phyloP scores from a whole-genome alignment of 2,329 filamentous ascomycete species.

The Orbilia quercus region DNA sequence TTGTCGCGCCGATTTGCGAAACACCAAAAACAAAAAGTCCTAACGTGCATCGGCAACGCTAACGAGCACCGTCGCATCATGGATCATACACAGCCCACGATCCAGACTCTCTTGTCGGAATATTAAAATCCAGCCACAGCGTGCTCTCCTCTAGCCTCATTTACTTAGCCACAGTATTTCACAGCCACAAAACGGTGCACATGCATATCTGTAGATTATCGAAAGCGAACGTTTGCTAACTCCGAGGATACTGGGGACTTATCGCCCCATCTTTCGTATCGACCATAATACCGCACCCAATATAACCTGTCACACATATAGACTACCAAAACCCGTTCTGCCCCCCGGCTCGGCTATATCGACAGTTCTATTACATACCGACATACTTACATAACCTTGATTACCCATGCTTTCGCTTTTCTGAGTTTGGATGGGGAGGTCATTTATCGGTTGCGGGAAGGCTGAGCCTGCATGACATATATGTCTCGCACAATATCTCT shows the following conservation, averaged over 20 bases:
- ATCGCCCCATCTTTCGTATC: no score
- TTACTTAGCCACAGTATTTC: neutral
- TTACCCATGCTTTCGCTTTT: neutral
- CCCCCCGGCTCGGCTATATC: no score
- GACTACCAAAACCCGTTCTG: neutral
- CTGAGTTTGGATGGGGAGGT: neutral
- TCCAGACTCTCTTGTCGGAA: conserved; percentile 32
- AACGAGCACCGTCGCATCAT: conserved; percentile 15
- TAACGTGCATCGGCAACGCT: neutral
- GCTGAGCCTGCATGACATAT: conserved; percentile 20
- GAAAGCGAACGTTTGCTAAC: conserved; percentile 1
- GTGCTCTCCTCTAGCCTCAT: conserved; percentile 37
- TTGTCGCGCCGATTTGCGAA: conserved; percentile 5
- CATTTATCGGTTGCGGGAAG: neutral
- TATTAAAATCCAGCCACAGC: conserved; percentile 31
- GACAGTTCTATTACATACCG: no score
- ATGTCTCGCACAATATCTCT: conserved; percentile 1
- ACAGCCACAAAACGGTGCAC: conserved; percentile 30
- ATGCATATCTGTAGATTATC: neutral
- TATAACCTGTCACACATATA: conserved; percentile 11
- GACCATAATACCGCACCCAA: neutral
- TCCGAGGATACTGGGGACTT: conserved; percentile 6
- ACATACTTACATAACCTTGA: no score
- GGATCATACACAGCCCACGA: conserved; percentile 37
- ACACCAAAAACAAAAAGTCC: neutral